Conservation (phyloP, 495 filamentous ascomycete species). For the Monascus purpureus region DNA sequence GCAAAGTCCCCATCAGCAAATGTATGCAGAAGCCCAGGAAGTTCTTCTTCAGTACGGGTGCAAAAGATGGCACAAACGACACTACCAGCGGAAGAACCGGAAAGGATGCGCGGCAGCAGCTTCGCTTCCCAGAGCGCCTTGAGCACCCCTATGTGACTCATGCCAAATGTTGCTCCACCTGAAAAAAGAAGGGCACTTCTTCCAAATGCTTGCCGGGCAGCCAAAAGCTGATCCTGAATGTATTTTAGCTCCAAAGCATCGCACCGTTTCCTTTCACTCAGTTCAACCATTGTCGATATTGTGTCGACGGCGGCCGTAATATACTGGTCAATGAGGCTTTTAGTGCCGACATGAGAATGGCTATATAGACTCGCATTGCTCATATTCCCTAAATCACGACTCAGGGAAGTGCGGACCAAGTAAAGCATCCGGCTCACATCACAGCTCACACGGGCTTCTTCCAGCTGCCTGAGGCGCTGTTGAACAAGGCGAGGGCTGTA, state of each 20-base stretch:
- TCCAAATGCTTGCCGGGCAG: conserved; percentile 74
- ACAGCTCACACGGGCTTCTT: conserved; percentile 57
- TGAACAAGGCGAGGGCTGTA: conserved; percentile 58
- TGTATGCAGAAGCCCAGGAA: conserved; percentile 52
- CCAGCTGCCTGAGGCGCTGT: conserved; percentile 54
- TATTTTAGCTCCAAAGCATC: conserved; percentile 46
- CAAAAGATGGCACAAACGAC: conserved; percentile 84
- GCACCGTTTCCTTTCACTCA: conserved; percentile 40
- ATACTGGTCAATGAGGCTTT: conserved; percentile 72
- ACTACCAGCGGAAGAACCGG: conserved; percentile 85
- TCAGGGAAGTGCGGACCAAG: conserved; percentile 66
- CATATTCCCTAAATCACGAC: conserved; percentile 75
- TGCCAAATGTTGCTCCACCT: conserved; percentile 86
- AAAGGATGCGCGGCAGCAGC: conserved; percentile 81
- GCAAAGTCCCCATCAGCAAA: conserved; percentile 73
- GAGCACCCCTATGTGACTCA: conserved; percentile 92
- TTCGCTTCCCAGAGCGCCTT: conserved; percentile 65
- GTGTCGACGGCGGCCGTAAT: conserved; percentile 64
- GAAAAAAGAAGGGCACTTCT: conserved; percentile 77
- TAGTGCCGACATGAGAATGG: conserved; percentile 77
- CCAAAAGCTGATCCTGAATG: conserved; percentile 60
- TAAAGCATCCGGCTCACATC: conserved; percentile 69
- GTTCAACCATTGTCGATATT: conserved; percentile 53
- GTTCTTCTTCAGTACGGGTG: conserved; percentile 71
- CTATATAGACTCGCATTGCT: conserved; percentile 69